Conservation (phyloP, 2,329 filamentous ascomycete genomes). For the Xylaria sp. region DNA sequence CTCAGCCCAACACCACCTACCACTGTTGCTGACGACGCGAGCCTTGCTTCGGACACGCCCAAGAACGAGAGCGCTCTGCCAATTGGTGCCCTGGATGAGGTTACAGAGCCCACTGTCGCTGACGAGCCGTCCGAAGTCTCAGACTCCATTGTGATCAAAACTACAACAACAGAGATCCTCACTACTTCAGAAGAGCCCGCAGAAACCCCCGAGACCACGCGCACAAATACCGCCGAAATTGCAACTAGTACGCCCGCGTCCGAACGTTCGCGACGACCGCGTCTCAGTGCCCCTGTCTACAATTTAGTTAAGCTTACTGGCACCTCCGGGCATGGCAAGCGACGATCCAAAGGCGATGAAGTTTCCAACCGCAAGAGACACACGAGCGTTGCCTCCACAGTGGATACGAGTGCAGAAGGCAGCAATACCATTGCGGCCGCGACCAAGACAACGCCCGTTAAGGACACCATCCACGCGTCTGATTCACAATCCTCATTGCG, state of each 20-base stretch:
- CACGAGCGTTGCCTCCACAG: constrained; percentile 57
- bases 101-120: constrained; percentile 40
- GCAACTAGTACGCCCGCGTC: constrained; percentile 47
- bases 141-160: constrained; percentile 46
- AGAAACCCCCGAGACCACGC: constrained; percentile 25
- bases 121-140: constrained; percentile 42
- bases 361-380: constrained; percentile 59
- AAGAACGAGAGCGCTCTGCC: constrained; percentile 70
- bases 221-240: constrained; percentile 37
- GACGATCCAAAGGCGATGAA: constrained; percentile 63
- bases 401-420: constrained; percentile 46
- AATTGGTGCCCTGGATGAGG: constrained; percentile 57
- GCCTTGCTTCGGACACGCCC: constrained; percentile 67
- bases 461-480: constrained; percentile 57
- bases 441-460: constrained; percentile 41
- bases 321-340: constrained; percentile 69
- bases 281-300: constrained; percentile 70
- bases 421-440: constrained; percentile 40
- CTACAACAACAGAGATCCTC: constrained; percentile 26
- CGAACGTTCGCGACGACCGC: constrained; percentile 65
- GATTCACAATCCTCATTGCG: constrained; percentile 57
- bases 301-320: constrained; percentile 73
- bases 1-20: constrained; percentile 73
- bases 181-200: constrained; percentile 21
- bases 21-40: constrained; percentile 71